Conservation (phyloP, 106 monocot species). For the Phalaenopsis aphrodite region DNA sequence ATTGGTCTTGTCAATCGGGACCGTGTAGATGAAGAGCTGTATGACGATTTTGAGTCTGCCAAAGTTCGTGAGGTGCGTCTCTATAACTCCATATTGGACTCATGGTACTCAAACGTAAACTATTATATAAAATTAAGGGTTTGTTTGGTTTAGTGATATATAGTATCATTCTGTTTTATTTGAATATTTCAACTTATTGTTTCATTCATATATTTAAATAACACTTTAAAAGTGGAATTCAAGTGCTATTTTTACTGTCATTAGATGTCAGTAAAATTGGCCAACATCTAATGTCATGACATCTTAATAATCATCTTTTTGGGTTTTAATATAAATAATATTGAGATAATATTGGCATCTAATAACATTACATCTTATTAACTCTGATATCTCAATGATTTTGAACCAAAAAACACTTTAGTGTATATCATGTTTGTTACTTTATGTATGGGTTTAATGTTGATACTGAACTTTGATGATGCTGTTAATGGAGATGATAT, state of each 20-base stretch:
- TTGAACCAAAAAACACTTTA: background rate
- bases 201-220: no score
- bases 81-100: background rate
- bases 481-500: background rate
- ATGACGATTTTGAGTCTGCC: constrained; percentile 91
- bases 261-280: no score
- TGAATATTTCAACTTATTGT: no score
- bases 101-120: background rate
- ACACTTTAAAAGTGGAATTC: no score
- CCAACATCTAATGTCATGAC: background rate
- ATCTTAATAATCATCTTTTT: background rate
- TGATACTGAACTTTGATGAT: background rate
- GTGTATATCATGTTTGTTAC: background rate
- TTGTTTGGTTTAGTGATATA: background rate
- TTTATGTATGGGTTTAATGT: background rate
- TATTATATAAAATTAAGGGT: background rate
- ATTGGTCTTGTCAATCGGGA: constrained; percentile 87
- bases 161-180: no score
- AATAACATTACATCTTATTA: background rate
- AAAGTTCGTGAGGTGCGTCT: constrained; percentile 88
- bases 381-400: background rate
- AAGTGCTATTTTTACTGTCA: no score
- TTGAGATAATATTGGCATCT: background rate
- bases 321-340: no score
- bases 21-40: constrained; percentile 79